Base-by-base conservation (phyloP, 2,329 filamentous ascomycete species). In the Biscogniauxia sp. region DNA sequence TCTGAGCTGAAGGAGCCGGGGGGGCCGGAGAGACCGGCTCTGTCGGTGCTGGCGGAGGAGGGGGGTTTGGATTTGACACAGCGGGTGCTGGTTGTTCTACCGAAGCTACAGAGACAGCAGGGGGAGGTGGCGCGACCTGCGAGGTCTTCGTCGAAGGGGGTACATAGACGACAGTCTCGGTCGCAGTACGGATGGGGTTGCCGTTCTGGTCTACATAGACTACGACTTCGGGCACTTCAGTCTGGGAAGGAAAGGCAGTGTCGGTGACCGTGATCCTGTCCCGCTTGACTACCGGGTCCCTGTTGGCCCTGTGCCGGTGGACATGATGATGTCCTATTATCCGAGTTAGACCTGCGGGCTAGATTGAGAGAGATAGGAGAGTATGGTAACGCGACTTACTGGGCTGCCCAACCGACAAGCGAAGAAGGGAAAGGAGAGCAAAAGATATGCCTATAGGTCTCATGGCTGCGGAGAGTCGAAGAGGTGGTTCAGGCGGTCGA, bases 201-300 rank as follows among this genome's bases (percentile, higher is more conserved):
- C 85, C 85, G 60, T 81, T 72, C 64, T 82, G 75, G 69, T 90
- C 80, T 53, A 89, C 84, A 73, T 84, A 89, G 68, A 89, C 80
- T 26, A 87, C 79, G 55, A 83, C 77, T 60, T 82, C 76, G 5
- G 79, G 77, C 9, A 77, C 66, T 49, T 80, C 75, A 49, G 78
- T 80, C 13, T 78, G 72, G 32, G 70, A 70, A 52, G 76, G 73
- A 53, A 77, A 66, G 9, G 73, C 68, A 11, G 74, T 69, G 62
- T 77, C 73, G 3, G 75, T 74, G n/a, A 77, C 66, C 3, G 77
- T 76, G 53, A 74, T 68, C 58, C 63, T 70, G 58, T 67, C 72
- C 32, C 66, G 60, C 52, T 70, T 72, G 32, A 61, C 53, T 25
- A 65, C 57, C 49, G 66, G 60, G 58, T 59, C 66, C 20, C 66